phyloP scores from a whole-genome alignment of 768 basidiomycete species.

The Lentinula sp. region DNA sequence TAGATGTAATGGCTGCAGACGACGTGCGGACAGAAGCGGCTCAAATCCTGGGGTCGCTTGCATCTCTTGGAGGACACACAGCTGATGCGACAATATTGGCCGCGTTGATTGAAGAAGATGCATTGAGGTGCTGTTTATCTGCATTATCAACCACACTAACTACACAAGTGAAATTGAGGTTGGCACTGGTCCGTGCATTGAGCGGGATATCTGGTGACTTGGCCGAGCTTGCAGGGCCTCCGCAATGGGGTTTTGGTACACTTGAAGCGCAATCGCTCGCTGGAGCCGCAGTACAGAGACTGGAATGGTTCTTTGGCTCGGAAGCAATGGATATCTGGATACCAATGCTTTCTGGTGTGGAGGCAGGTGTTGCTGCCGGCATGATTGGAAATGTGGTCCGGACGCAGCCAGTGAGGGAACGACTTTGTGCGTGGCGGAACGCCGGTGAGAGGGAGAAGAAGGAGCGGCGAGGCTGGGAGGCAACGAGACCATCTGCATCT shows the following conservation, averaged over 20 bases:
- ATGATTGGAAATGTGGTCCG: not conserved
- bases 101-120: constrained; percentile 50
- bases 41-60: constrained; percentile 67
- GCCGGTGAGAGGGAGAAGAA: not conserved
- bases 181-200: constrained; percentile 60
- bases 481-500: not conserved
- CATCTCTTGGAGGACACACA: constrained; percentile 48
- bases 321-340: constrained; percentile 64
- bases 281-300: not conserved
- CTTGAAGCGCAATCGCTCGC: constrained; percentile 24
- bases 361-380: not conserved
- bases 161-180: constrained; percentile 27
- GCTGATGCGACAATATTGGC: constrained; percentile 45
- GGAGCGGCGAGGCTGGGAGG: constrained; percentile 3
- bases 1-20: constrained; percentile 31
- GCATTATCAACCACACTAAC: constrained; percentile 38
- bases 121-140: constrained; percentile 54
- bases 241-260: constrained; percentile 56
- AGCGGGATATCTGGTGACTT: constrained; percentile 52
- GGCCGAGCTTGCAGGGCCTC: constrained; percentile 66
- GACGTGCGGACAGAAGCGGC: constrained; percentile 68
- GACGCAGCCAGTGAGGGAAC: constrained; percentile 1
- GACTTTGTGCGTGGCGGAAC: not conserved
- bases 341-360: constrained; percentile 39
- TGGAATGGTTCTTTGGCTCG: constrained; percentile 25